Evolutionary conservation across 1,284 basidiomycete genomes (phyloP).

Genomic region (Neotropicomus parvogracilis): DNA sequence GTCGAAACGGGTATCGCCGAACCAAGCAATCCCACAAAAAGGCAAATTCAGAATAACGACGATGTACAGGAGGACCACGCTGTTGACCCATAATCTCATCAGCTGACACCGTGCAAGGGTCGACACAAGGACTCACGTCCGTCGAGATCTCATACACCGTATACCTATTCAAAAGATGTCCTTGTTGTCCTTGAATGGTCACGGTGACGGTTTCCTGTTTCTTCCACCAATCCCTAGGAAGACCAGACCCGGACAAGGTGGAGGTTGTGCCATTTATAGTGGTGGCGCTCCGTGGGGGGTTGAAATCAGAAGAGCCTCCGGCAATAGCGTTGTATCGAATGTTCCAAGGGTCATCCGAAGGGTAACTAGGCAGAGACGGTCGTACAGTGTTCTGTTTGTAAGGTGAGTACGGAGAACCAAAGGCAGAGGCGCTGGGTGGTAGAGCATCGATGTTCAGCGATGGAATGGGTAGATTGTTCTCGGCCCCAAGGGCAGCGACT

Average conservation of each 20-base stretch:
- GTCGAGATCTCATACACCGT: constrained; percentile 76
- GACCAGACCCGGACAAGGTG: constrained; percentile 62
- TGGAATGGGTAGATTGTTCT: constrained; percentile 69
- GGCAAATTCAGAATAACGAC: constrained; percentile 87
- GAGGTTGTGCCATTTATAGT: constrained; percentile 50
- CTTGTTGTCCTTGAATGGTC: constrained; percentile 76
- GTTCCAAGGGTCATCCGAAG: constrained; percentile 74
- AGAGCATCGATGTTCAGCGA: constrained; percentile 61
- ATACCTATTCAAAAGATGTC: constrained; percentile 82
- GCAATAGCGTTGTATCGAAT: constrained; percentile 26
- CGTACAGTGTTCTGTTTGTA: constrained; percentile 41
- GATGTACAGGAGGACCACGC: constrained; percentile 61
- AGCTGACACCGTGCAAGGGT: constrained; percentile 4
- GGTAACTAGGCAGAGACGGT: constrained; percentile 45
- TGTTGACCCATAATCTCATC: constrained; percentile 28
- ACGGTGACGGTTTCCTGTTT: constrained; percentile 71
- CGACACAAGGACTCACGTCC: constrained; percentile 53
- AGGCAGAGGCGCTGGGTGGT: constrained; percentile 49
- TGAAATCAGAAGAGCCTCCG: constrained; percentile 19
- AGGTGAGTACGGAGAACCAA: constrained; percentile 37
- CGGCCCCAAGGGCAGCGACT: constrained; percentile 67
- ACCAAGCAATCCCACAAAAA: constrained; percentile 83
- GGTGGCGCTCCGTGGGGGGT: constrained; percentile 30
- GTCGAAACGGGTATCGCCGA: constrained; percentile 82
- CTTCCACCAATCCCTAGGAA: constrained; percentile 82